phyloP scores from a whole-genome alignment of 208 protist genomes.

The Trichomonas gallinae region DNA sequence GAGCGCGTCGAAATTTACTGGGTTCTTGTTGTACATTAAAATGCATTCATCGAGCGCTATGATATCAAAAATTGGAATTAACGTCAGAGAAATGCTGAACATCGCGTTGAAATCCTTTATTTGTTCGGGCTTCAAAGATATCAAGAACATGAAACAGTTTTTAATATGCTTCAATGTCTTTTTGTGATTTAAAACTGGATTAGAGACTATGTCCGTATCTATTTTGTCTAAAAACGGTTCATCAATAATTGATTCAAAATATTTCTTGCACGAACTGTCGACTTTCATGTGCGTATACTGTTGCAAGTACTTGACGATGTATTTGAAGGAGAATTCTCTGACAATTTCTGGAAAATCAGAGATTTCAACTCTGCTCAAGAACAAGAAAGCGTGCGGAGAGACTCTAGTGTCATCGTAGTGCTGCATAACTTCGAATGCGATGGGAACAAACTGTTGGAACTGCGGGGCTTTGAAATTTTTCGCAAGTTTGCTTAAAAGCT shows the following conservation, averaged over 20 bases:
- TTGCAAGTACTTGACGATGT: not conserved
- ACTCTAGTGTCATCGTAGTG: not conserved
- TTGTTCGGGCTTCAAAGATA: no score
- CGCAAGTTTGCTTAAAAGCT: not conserved
- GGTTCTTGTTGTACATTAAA: not conserved
- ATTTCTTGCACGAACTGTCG: not conserved
- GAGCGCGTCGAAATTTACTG: not conserved
- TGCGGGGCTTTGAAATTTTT: not conserved
- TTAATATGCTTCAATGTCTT: not conserved
- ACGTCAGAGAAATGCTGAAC: not conserved
- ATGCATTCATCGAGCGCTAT: not conserved
- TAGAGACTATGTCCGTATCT: not conserved
- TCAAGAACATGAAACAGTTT: not conserved
- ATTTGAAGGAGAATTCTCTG: not conserved
- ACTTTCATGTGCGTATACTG: not conserved
- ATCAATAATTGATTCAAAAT: not conserved
- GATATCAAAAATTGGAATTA: not conserved
- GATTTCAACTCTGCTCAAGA: not conserved
- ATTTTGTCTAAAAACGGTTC: not conserved
- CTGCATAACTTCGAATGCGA: not conserved
- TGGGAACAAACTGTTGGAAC: not conserved
- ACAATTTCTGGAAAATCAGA: not conserved
- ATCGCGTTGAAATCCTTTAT: not conserved
- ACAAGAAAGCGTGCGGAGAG: not conserved
- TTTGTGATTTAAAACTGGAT: not conserved